phyloP scores from a whole-genome alignment of 306 rosid genomes.

The Sphenostylis stenocarpa region DNA sequence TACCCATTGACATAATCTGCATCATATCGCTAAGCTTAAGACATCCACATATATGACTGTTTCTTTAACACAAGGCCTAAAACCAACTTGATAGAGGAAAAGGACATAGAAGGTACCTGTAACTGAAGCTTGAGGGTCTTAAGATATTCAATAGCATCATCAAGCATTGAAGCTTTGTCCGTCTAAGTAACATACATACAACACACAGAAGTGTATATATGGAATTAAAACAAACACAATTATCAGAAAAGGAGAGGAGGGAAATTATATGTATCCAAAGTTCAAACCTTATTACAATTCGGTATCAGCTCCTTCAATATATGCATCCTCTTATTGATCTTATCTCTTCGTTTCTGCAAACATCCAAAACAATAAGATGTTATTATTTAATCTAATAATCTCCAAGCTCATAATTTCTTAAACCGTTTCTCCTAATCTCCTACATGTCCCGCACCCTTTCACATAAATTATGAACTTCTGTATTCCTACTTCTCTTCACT shows the following conservation, averaged over 20 bases:
- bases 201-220: not conserved
- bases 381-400: not conserved
- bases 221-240: not conserved
- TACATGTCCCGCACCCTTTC: conserved; percentile 45
- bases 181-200: conserved; percentile 25
- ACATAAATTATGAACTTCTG: conserved; percentile 36
- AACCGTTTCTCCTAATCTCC: not conserved
- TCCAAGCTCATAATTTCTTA: not conserved
- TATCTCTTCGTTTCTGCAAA: conserved; percentile 52
- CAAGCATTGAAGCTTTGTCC: conserved; percentile 61
- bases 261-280: not conserved
- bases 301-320: conserved; percentile 52
- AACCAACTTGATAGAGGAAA: not conserved
- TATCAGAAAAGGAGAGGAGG: not conserved
- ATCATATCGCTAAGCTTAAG: not conserved
- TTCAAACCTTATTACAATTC: conserved; percentile 45
- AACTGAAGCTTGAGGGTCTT: conserved; percentile 57
- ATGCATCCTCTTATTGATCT: conserved; percentile 51
- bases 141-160: conserved; percentile 59
- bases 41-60: not conserved
- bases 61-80: not conserved
- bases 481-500: conserved; percentile 39
- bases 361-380: not conserved
- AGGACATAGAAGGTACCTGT: conserved; percentile 38
- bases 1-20: conserved; percentile 53